Conservation (phyloP, 345 rosid genomes). For the Atalantia buxifolia region DNA sequence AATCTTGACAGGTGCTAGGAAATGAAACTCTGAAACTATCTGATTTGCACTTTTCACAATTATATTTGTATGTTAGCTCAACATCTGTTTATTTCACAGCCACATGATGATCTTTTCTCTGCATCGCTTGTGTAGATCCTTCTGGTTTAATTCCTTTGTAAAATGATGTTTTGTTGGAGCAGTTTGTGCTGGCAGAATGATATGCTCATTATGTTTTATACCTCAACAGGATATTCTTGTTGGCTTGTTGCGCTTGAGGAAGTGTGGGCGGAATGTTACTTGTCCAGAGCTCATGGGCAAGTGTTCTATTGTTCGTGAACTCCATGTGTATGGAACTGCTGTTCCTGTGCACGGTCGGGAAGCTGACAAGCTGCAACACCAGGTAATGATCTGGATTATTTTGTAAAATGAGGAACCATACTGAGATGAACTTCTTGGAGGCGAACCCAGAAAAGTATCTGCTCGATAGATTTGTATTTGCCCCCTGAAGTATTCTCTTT, state of each 20-base stretch:
- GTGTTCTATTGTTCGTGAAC: constrained; percentile 96
- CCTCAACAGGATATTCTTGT: constrained; percentile 85
- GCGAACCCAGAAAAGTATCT: background rate
- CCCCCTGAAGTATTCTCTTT: background rate
- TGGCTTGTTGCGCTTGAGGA: constrained; percentile 83
- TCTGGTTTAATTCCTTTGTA: background rate
- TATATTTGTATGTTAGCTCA: background rate
- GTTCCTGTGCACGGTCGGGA: constrained; percentile 99
- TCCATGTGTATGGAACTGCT: constrained; percentile 99
- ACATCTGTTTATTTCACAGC: background rate
- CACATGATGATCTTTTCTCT: too few species aligned
- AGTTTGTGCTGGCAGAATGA: background rate
- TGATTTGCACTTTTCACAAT: background rate
- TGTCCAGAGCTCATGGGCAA: constrained; percentile 90
- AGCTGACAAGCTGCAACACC: constrained; percentile 95
- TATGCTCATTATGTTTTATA: background rate
- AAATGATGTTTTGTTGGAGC: background rate
- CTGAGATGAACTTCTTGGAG: background rate
- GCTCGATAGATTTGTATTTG: background rate
- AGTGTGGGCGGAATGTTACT: constrained; percentile 79
- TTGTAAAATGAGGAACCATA: background rate
- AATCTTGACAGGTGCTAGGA: background rate
- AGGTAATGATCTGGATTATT: constrained; percentile 40
- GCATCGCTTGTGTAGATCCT: background rate
- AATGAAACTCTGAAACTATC: background rate